Conservation (phyloP, 345 rosid genomes). For the Orychophragmus violaceus region DNA sequence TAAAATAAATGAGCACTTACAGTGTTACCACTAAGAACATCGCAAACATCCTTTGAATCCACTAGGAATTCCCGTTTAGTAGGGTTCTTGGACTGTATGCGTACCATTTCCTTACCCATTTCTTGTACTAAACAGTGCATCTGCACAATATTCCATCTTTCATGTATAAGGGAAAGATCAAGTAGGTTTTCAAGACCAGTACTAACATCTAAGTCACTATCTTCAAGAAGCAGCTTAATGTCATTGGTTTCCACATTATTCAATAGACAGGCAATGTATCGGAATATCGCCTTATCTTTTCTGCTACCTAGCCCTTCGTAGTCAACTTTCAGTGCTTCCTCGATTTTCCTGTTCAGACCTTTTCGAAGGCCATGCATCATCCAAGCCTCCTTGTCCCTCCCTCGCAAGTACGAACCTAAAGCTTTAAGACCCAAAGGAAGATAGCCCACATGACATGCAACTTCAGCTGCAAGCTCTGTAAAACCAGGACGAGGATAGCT, state of each 20-base stretch:
- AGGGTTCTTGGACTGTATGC: slow-evolving; percentile 2
- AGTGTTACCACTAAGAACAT: slow-evolving; percentile 1
- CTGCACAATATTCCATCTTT: not conserved
- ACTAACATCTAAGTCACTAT: not conserved
- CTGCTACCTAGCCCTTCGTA: slow-evolving; percentile 10
- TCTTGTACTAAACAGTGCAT: slow-evolving; percentile 29
- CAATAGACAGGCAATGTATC: slow-evolving; percentile 31
- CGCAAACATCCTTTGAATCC: slow-evolving; percentile 5
- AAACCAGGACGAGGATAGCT: not conserved
- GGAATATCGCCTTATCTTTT: slow-evolving; percentile 11
- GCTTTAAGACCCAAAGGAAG: slow-evolving; percentile 31
- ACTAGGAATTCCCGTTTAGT: slow-evolving; percentile 13
- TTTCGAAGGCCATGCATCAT: not conserved
- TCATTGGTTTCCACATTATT: not conserved
- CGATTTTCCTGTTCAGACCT: not conserved
- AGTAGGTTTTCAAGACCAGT: not conserved
- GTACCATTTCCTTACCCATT: slow-evolving; percentile 18
- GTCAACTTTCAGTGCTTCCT: slow-evolving; percentile 6
- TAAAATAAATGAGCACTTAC: slow-evolving; percentile 3
- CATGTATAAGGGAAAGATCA: slow-evolving; percentile 16
- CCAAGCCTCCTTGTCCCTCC: slow-evolving; percentile 6
- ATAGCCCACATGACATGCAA: not conserved
- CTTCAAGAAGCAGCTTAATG: not conserved
- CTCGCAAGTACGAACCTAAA: slow-evolving; percentile 9
- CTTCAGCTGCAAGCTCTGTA: not conserved